Evolutionary conservation across 805 yeast species (phyloP), one percentile per base, ranked within the genome.

Genomic region (Ogataea polymorpha): DNA sequence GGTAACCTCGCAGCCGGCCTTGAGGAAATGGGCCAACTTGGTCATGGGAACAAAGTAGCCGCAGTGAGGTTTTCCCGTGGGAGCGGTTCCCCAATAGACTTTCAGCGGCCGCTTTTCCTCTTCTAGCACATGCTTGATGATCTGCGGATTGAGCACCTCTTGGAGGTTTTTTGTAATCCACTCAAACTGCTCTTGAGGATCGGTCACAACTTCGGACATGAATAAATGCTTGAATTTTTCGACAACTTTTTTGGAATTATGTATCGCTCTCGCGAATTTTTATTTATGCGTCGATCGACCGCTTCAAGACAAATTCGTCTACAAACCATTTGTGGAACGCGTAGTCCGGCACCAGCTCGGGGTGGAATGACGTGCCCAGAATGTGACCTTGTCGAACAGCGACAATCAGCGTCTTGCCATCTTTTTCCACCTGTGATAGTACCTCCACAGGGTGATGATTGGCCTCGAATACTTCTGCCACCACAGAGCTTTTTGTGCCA

Each of bases 21-120:
- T 83, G 64, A 93, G 75, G 63, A 91, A 88, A 63, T 93, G 90
- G 2, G 98, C 98, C 54, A 93, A 68, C 65, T 93, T 91, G 47
- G 95, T 84, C 98, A 93, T 91, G 39, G 98, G 93, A 27, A 93
- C 99, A 60, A 93, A 88, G 75, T 93, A 93, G 38, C 98, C 99
- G 71, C 97, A 90, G 68, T 93, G 99, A 32, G 98, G 96, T 67
- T 79, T 86, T 39, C 99, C 99, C 4, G 99, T 93, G 46, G 99
- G 98, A 6, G 99, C 99, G 15, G 98, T 90, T 53, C 99, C 99
- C 98, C 97, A 93, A 79, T 93, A 93, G 58, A 93, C 68, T 58
- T 80, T 85, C 52, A 95, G 66, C 11, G 93, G 86, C 55, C 95
- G 80, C 55, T 87, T 79, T 58, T 87, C 84, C 41, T 76, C 82